A percentile compares a stretch with the other conserved stretches of the same genome.
Conservation (phyloP, 441 rosid genomes). For the Pelargonium myrrhifolium region DNA sequence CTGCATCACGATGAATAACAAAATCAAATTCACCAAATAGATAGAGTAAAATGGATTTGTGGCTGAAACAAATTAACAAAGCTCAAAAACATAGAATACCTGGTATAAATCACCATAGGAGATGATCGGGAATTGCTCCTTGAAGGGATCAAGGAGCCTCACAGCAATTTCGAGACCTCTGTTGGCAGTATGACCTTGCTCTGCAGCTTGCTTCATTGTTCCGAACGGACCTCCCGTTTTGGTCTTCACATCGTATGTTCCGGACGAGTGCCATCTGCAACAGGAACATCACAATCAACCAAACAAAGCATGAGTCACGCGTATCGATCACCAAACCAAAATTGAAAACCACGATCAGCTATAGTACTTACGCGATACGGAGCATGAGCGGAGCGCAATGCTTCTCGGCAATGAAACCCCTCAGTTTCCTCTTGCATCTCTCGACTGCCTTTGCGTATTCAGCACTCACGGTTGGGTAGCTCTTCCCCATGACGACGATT, state of each 20-base stretch:
- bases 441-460: slow-evolving; percentile 71
- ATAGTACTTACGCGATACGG: slow-evolving; percentile 73
- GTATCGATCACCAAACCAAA: neutral
- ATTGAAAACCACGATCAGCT: neutral
- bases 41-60: neutral
- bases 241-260: slow-evolving; percentile 5
- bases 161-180: slow-evolving; percentile 1
- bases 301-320: neutral
- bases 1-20: slow-evolving; percentile 24
- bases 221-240: slow-evolving; percentile 8
- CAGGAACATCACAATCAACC: neutral
- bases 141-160: neutral
- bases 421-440: slow-evolving; percentile 78
- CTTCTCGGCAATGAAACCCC: slow-evolving; percentile 84
- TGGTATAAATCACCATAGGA: neutral
- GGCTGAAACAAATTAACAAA: neutral
- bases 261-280: slow-evolving; percentile 7
- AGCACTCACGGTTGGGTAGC: slow-evolving; percentile 67
- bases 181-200: neutral
- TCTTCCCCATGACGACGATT: slow-evolving; percentile 51
- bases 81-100: neutral
- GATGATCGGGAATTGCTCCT: slow-evolving; percentile 4
- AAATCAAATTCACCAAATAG: neutral
- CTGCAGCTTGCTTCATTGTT: neutral
- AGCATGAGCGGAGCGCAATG: slow-evolving; percentile 91